Percentiles rank a stretch among this genome's conserved stretches.
Evolutionary conservation across 73 alveolate genomes (phyloP).

Genomic region (Symbiodinium pilosum): DNA sequence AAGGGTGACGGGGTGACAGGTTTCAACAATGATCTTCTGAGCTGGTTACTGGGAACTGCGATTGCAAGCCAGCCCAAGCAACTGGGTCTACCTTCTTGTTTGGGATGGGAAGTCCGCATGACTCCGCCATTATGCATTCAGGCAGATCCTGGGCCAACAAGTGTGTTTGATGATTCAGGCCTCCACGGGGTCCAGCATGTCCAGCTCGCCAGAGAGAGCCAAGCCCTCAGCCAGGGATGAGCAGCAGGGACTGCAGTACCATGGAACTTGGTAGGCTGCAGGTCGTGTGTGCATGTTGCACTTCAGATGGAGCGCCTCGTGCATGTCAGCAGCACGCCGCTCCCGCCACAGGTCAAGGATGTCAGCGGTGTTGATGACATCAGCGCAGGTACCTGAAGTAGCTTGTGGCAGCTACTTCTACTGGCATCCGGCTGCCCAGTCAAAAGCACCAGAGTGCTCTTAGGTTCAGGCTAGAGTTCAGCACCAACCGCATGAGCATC

Average conservation of each 20-base stretch:
- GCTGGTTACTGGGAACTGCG: no score
- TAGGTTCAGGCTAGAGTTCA: background rate
- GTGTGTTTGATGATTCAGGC: background rate
- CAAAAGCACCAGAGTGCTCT: background rate
- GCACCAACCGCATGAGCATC: background rate
- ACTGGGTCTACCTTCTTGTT: no score
- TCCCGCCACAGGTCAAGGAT: constrained; percentile 1
- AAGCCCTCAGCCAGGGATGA: background rate
- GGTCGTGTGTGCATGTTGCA: no score
- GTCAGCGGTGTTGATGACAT: background rate
- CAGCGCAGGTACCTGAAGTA: background rate
- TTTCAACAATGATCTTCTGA: no score
- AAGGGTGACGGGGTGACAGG: no score
- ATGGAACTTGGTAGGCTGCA: no score
- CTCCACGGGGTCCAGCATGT: background rate
- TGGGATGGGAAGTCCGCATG: no score
- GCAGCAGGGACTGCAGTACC: background rate
- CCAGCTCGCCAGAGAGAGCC: background rate
- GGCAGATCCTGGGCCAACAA: no score
- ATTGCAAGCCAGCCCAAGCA: no score
- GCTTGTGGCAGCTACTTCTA: background rate
- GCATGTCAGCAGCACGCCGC: constrained; percentile 30
- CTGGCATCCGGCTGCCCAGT: background rate
- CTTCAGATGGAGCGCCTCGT: no score
- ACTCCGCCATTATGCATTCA: no score